These are phyloP conservation scores for Arthrinium phaeospermum DNA, from an alignment of 2,329 filamentous ascomycete genomes.

Conservation along the genomic window DNA sequence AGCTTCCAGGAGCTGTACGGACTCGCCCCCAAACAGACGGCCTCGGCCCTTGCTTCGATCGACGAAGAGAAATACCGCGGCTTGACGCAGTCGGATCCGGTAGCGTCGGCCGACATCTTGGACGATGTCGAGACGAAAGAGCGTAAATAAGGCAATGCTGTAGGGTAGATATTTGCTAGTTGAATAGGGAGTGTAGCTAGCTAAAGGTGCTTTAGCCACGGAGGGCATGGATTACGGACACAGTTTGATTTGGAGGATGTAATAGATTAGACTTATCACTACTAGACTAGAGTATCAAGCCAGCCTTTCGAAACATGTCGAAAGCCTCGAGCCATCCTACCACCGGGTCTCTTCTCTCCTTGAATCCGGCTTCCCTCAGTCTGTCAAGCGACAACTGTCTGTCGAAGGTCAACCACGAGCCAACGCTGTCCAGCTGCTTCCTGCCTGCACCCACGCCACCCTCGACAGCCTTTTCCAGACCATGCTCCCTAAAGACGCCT, in stretches of 20 bases:
- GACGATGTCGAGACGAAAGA: too few relatives aligned
- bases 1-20: constrained; percentile 51
- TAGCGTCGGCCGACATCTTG: not conserved
- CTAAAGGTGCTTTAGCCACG: too few relatives aligned
- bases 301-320: constrained; percentile 46
- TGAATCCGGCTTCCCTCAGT: constrained; percentile 46
- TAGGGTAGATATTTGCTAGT: too few relatives aligned
- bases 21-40: constrained; percentile 29
- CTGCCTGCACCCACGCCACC: constrained; percentile 45
- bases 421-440: constrained; percentile 48
- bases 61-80: constrained; percentile 38
- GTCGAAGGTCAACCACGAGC: constrained; percentile 54
- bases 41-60: constrained; percentile 34
- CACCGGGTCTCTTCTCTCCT: constrained; percentile 42
- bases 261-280: not conserved
- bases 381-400: constrained; percentile 50
- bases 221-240: too few relatives aligned
- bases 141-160: too few relatives aligned
- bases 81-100: not conserved
- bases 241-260: too few relatives aligned
- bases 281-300: constrained; percentile 38
- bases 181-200: too few relatives aligned
- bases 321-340: constrained; percentile 51
- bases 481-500: constrained; percentile 37
- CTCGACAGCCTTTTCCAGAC: constrained; percentile 31